Base-by-base conservation (phyloP, 306 rosid species). In the Fagus crenata region DNA sequence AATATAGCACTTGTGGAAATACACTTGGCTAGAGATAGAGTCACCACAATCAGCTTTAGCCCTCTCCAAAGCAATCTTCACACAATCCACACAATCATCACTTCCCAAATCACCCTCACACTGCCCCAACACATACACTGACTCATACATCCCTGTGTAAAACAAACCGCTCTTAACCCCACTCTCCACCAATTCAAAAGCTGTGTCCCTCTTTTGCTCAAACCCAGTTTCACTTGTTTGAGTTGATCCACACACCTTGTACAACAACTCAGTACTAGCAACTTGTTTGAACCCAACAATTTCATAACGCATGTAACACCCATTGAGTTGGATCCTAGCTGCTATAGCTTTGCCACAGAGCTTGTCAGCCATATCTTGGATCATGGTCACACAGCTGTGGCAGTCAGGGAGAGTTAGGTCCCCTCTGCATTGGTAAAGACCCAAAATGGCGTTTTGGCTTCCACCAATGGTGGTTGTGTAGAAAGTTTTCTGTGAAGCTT, bases 341-440 rank as follows among this genome's bases (percentile, higher is more conserved):
- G 97, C 97, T 17, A 81, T 59, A 15, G 87, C 89, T 12, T 79
- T 73, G 40, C 84, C 91, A 58, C 98, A 95, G 15, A 87, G 89
- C 39, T 81, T 83, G 9, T 35, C 75, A 6, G 85, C 76, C 85
- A 80, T 74, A 39, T 58, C 53, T 8, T 89, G 86, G 51, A 87
- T 84, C 76, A 80, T 88, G 74, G 77, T 70, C 18, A 94, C 87
- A 49, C 98, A 94, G 73, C 7, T 49, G 85, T 71, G 69, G 86
- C 98, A 95, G 17, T 92, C 82, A 12, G 84, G 71, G 73, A 61
- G 60, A 4, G 87, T 12, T 73, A 95, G 97, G 84, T 95, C 98
- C 0, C 97, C 98, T 54, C 98, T 82, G 87, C 98, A 95, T 89
- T 95, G 97, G 84, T 84, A 95, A n/a, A 74, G 60, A 3, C 92